Evolutionary conservation across 1,284 basidiomycete genomes (phyloP), one percentile per base, ranked within the genome.

Genomic region (Heterobasidion irregulare): DNA sequence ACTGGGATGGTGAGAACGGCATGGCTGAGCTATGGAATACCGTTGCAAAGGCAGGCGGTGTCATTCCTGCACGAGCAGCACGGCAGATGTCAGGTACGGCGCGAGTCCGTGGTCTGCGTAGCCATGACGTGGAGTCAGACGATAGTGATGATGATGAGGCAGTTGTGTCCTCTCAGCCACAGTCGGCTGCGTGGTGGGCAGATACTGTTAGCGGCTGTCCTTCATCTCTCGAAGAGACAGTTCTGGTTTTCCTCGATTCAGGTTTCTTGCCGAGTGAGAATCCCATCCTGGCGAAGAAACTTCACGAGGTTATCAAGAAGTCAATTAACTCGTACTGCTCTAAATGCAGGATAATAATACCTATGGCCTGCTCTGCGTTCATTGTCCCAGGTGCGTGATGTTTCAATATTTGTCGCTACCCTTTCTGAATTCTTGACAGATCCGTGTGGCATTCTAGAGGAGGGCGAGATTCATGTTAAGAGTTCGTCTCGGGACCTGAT

Each of bases 151-250:
- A 53, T 1, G 60, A 58, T 9, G 52, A 8, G 44, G 36, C 62
- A 18, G 52, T 53, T n/a, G n/a, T 32, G 12, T 5, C 34, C 6
- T 33, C 43, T 33, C 2, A 7, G 3, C 44, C 58, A 19, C 60
- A 57, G 8, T 68, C 64, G 4, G 54, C 54, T 6, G 64, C 68
- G 1, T 70, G 61, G 67, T 72, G 70, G 70, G 66, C 62, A 2
- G 74, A 77, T 54, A 66, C 68, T 2, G 62, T 70, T 43, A 74
- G 73, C 55, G 75, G 75, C 1, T 68, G 62, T 38, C 75, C 75
- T 0, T 72, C 73, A 0, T 64, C 69, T 12, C 58, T 77, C 8
- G 72, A 73, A 43, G 75, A 77, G 59, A 73, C 70, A 0, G 67
- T 67, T 8, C 61, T 74, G 63, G 54, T 47, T 2, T 62, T 74